phyloP scores from a whole-genome alignment of 148 eudicot genomes.

The Fagopyrum tataricum region DNA sequence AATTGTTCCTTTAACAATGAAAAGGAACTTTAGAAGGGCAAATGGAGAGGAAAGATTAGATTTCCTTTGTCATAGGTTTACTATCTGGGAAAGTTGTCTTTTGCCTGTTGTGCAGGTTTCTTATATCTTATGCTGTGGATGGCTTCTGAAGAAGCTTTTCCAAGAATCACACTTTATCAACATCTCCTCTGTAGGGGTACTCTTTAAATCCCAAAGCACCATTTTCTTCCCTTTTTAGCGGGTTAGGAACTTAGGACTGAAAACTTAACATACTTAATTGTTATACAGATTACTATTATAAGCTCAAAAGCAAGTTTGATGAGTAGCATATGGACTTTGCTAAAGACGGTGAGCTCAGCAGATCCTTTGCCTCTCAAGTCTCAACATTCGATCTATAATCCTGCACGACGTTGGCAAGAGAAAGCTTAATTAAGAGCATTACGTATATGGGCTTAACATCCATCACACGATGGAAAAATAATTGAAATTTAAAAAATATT shows the following conservation, averaged over 20 bases:
- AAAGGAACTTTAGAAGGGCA: neutral
- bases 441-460: neutral
- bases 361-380: too few relatives aligned
- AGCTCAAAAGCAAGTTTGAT: too few relatives aligned
- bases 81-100: neutral
- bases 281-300: too few relatives aligned
- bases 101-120: slow-evolving; percentile 11
- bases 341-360: too few relatives aligned
- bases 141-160: neutral
- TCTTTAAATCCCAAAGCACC: neutral
- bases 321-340: too few relatives aligned
- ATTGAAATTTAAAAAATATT: neutral
- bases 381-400: neutral
- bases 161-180: neutral
- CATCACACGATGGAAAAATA: neutral
- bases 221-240: neutral
- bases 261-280: neutral
- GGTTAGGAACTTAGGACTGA: neutral
- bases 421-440: neutral
- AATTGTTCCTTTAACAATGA: neutral
- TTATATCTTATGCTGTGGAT: neutral
- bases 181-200: neutral
- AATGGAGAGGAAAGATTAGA: neutral
- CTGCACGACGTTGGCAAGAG: neutral
- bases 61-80: slow-evolving; percentile 1